Evolutionary conservation across 164 flowering plant genomes (phyloP), one percentile per base, ranked within the genome.

Genomic region (Pachysandra terminalis): DNA sequence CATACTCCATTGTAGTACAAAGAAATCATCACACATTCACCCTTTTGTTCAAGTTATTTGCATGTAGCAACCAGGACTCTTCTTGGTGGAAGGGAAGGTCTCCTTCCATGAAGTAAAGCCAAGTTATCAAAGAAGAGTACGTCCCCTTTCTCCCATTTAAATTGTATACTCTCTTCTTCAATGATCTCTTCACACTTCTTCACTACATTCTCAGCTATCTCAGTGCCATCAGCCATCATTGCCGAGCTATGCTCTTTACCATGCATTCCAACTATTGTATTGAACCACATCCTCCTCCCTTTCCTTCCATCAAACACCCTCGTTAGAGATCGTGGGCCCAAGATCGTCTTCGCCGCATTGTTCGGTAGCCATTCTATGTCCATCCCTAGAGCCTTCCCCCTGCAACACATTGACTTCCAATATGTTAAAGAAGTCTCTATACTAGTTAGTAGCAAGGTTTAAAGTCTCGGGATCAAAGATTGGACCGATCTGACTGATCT

Each of bases 81-180:
- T 65, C 91, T 78, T 0, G 91, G 91, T 28, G 89, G 81, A 53
- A 75, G 67, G 17, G 84, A 81, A 57, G 91, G 86, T 80, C 91
- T 82, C 59, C 89, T 65, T 40, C 84, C 84, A 74, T 85, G 91
- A 59, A 85, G 86, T 75, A 76, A 27, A 61, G 91, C 86, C 71
- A 56, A 69, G 76, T 85, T 87, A 77, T 87, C 91, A 2, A 87
- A 64, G 78, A 87, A 80, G 59, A 85, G 82, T 23, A 87, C 82
- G 59, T 87, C 91, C 0, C 91, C 91, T 65, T 81, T 82, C 71
- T 81, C 78, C 88, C 88, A 87, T 59, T 77, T 80, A 73, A 87
- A 82, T 35, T 82, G 84, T 37, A 87, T 82, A 77, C 87, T 83
- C 52, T 87, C 91, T 67, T 87, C 89, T 70, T 87, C 91, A 22